A percentile compares a stretch with the other conserved stretches of the same genome.
Conservation (phyloP, 495 filamentous ascomycete species). For the Saxophila tyrrhenica region DNA sequence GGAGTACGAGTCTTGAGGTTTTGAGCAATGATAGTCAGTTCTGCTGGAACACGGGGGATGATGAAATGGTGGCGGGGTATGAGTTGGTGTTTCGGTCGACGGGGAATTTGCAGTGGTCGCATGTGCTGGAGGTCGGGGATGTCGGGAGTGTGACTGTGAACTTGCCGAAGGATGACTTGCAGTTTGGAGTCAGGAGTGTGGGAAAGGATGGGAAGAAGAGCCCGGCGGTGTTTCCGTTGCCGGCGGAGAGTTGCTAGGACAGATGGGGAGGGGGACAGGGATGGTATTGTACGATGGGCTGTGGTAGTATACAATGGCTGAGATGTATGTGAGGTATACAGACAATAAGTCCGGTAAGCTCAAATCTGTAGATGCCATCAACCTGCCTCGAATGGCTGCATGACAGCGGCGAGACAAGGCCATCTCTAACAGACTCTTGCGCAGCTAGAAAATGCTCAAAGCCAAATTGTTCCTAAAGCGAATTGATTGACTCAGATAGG, state of each 20-base stretch:
- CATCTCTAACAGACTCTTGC: too few relatives aligned
- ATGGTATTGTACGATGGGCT: neutral
- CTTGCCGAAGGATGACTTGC: slow-evolving; percentile 43
- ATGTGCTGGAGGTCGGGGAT: slow-evolving; percentile 18
- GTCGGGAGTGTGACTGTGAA: slow-evolving; percentile 31
- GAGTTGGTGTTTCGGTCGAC: slow-evolving; percentile 40
- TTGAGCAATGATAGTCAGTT: slow-evolving; percentile 37
- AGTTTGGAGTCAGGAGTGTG: slow-evolving; percentile 40
- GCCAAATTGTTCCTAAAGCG: too few relatives aligned
- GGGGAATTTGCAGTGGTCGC: slow-evolving; percentile 14
- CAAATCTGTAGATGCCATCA: too few relatives aligned
- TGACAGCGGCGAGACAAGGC: too few relatives aligned
- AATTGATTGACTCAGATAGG: too few relatives aligned
- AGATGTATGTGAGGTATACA: too few relatives aligned
- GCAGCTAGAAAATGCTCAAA: too few relatives aligned
- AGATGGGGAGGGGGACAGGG: neutral
- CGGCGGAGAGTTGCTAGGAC: neutral
- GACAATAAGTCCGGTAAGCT: too few relatives aligned
- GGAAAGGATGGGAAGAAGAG: slow-evolving; percentile 36
- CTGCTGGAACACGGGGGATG: slow-evolving; percentile 31
- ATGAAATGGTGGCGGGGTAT: slow-evolving; percentile 28
- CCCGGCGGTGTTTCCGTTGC: slow-evolving; percentile 31
- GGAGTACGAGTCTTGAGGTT: slow-evolving; percentile 12
- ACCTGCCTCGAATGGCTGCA: too few relatives aligned
- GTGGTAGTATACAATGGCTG: too few relatives aligned